These are phyloP conservation scores for Linum tenue DNA, from an alignment of 345 rosid genomes.

Conservation along the genomic window DNA sequence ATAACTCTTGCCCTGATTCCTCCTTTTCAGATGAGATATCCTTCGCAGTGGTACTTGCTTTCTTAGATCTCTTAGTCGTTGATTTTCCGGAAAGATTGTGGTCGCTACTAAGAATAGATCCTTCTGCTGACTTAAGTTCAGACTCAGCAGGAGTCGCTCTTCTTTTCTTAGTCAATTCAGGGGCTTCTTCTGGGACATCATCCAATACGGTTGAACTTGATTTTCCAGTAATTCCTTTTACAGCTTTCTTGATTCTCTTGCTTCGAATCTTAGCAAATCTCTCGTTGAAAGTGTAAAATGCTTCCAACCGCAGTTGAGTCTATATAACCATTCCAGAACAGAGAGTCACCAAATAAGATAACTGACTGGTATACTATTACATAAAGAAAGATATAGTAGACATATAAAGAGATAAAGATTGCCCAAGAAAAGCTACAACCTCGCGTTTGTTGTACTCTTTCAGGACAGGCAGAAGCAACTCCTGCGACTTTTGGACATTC, in stretches of 20 bases:
- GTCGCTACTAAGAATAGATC: conserved; percentile 21
- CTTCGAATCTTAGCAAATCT: conserved; percentile 95
- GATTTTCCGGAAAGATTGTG: conserved; percentile 24
- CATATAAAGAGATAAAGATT: background rate
- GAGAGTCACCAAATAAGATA: conserved; percentile 12
- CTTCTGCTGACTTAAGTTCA: conserved; percentile 23
- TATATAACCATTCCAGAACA: conserved; percentile 22
- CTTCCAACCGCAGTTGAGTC: conserved; percentile 95
- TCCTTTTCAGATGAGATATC: conserved; percentile 17
- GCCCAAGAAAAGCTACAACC: conserved; percentile 32
- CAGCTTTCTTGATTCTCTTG: conserved; percentile 78
- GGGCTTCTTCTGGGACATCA: conserved; percentile 30
- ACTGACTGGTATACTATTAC: background rate
- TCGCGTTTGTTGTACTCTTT: conserved; percentile 84
- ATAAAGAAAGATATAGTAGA: background rate
- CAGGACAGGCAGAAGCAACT: conserved; percentile 73
- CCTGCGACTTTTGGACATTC: conserved; percentile 73
- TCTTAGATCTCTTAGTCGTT: conserved; percentile 29
- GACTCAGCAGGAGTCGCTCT: conserved; percentile 17
- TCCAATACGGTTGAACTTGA: conserved; percentile 36
- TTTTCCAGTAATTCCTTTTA: conserved; percentile 70
- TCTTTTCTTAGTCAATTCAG: conserved; percentile 34
- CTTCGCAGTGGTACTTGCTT: conserved; percentile 20
- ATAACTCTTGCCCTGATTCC: conserved; percentile 14
- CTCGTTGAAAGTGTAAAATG: conserved; percentile 89